A percentile compares a stretch with the other conserved stretches of the same genome.
Conservation (phyloP, 2,329 filamentous ascomycete genomes). For the Pyrenophora seminiperda region DNA sequence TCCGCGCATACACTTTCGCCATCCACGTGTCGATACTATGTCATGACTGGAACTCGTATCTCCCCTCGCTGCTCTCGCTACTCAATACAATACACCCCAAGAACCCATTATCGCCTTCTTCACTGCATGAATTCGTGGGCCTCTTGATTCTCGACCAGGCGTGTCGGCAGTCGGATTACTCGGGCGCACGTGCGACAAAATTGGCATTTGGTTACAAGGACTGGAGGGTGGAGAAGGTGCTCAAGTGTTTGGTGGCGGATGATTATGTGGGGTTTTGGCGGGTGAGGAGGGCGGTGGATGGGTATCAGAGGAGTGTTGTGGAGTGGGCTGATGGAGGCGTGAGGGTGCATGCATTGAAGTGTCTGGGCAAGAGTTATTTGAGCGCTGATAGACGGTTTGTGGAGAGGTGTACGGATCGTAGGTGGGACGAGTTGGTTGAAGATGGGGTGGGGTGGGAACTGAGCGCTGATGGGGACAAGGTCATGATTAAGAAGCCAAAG, state of each 20-base stretch:
- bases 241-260: conserved; percentile 75
- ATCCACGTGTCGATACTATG: conserved; percentile 82
- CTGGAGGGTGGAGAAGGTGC: conserved; percentile 68
- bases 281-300: conserved; percentile 73
- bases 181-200: conserved; percentile 72
- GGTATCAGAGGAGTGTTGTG: conserved; percentile 78
- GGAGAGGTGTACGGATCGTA: conserved; percentile 68
- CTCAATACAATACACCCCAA: conserved; percentile 71
- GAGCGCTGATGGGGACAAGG: conserved; percentile 64
- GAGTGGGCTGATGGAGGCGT: conserved; percentile 79
- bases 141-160: conserved; percentile 88
- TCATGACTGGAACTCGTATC: conserved; percentile 84
- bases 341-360: conserved; percentile 79
- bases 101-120: conserved; percentile 70
- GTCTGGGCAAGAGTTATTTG: conserved; percentile 81
- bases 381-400: conserved; percentile 70
- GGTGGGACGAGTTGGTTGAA: conserved; percentile 73
- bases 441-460: conserved; percentile 86
- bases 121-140: conserved; percentile 77
- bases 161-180: conserved; percentile 77
- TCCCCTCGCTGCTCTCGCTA: conserved; percentile 81
- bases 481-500: conserved; percentile 74
- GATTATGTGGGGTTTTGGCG: conserved; percentile 82
- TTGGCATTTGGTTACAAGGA: conserved; percentile 67
- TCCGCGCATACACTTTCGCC: conserved; percentile 90